Base-by-base conservation (phyloP, 2,329 filamentous ascomycete species). In the Aspergillus sp. region DNA sequence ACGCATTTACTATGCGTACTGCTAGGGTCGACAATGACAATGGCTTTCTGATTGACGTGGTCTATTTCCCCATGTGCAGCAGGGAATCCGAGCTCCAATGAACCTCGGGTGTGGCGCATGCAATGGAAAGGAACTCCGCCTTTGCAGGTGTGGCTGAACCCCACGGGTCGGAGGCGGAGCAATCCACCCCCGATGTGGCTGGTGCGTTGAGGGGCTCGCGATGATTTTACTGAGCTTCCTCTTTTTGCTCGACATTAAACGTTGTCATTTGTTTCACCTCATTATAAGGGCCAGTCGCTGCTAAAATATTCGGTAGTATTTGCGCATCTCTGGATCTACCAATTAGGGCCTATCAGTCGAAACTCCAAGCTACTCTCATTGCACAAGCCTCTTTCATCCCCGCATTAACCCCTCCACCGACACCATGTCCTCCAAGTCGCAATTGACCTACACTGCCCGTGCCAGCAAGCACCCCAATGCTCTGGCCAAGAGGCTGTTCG, bases 351-450 rank as follows among this genome's bases (percentile, higher is more conserved):
- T 7, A 13, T 17, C 47, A 44, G 8, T 6, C 30, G 21, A 25
- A 49, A 48, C 27, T 57, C 41, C 30, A 17, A n/a, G n/a, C n/a
- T 41, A 41, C 53, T 36, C 54, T 38, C 57, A 36, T 13, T 25
- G 8, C 13, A 44, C 39, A 13, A 36, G 3, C 8, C 21, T 54
- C 39, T 30, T 42, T n/a, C 17, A 49, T 15, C 38, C 63, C 64
- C 62, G 60, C 63, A 56, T 58, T 61, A 30, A 67, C 64, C 66
- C 64, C 64, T 58, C 66, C 67, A 60, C 60, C 60, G 57, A 53
- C 59, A 39, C 50, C 60, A 81, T 81, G 79, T 76, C 79, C 32
- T 81, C 79, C 57, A 76, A 73, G 60, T 80, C 77, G 23, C 70
- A 72, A 65, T 66, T 76, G 58, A 69, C 77, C 17, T 81, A 77